These are phyloP conservation scores for Candolleomyces eurysporus DNA, from an alignment of 768 basidiomycete genomes.

Conservation along the genomic window DNA sequence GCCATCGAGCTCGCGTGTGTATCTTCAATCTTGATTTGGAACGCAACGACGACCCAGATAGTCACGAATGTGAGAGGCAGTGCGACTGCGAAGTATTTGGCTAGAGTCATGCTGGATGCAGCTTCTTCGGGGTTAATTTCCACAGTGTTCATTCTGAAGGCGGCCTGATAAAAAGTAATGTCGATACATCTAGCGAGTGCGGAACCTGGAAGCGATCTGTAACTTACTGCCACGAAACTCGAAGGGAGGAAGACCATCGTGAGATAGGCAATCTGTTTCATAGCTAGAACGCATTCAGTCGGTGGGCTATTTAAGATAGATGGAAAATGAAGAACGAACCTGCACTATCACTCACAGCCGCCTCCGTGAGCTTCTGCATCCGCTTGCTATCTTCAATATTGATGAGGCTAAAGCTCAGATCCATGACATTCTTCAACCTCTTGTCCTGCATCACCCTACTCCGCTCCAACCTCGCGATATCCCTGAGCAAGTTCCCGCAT, in stretches of 20 bases:
- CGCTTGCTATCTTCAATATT: conserved; percentile 46
- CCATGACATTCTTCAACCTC: conserved; percentile 50
- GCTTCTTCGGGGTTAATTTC: conserved; percentile 33
- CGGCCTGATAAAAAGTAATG: conserved; percentile 27
- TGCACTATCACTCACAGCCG: conserved; percentile 32
- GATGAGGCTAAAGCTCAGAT: conserved; percentile 45
- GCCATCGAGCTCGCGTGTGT: not conserved
- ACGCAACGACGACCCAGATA: conserved; percentile 45
- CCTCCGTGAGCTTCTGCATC: conserved; percentile 41
- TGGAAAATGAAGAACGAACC: conserved; percentile 8
- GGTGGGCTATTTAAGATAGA: not conserved
- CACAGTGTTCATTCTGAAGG: conserved; percentile 57
- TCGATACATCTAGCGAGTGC: not conserved
- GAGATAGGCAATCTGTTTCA: conserved; percentile 20
- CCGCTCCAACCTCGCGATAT: conserved; percentile 48
- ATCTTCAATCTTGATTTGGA: conserved; percentile 29
- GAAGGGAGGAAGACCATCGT: conserved; percentile 16
- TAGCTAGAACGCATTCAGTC: conserved; percentile 17
- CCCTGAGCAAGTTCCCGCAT: conserved; percentile 43
- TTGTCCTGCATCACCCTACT: conserved; percentile 39
- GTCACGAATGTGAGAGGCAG: conserved; percentile 41
- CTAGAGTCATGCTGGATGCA: conserved; percentile 23
- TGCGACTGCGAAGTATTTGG: conserved; percentile 36
- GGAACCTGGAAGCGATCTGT: not conserved
- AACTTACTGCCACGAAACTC: conserved; percentile 19